Base-by-base conservation (phyloP, 148 eudicot genomes). In the Suaeda aralocaspica region DNA sequence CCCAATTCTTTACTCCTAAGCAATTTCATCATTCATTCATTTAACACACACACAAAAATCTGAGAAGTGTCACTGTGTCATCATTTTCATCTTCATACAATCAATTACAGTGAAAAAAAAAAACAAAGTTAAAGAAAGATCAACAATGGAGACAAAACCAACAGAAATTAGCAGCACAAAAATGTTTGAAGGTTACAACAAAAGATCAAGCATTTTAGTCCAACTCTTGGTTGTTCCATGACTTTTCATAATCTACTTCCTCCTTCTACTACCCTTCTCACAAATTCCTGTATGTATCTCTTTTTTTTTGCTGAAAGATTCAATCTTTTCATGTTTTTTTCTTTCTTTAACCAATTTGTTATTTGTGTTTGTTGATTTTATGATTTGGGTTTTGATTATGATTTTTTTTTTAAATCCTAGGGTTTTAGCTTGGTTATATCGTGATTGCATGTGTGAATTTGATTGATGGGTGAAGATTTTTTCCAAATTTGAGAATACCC, bases 121-220 rank as follows among this genome's bases (percentile, higher is more conserved):
- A n/a, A n/a, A n/a, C n/a, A n/a, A n/a, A n/a, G n/a, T n/a, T n/a
- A n/a, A n/a, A 59, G 52, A 58, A 48, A 70, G 59, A 63, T 63
- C 49, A 68, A 62, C 59, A 59, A 89, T 88, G 89, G 90, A 84
- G 81, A 77, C 66, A 16, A 85, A 82, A 70, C 87, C 88, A 63
- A 73, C 72, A 60, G 99, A 95, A 68, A 91, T 89, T 39, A 89
- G 93, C 85, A 91, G 96, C 82, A 12, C 89, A 3, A 95, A 95
- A 78, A 89, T 95, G 99, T 83, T 79, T 62, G 99, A 78, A 58
- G 97, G 97, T 13, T 89, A 71, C 87, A 95, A 91, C 84, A 91
- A 89, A 83, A 78, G 99, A 86, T 95, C 90, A 91, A 84, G 73
- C 99, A 95, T 59, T 82, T 72, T 64, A 89, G 96, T 25, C 85